phyloP scores from a whole-genome alignment of 2,329 filamentous ascomycete genomes.

The Fusarium pseudograminearum region DNA sequence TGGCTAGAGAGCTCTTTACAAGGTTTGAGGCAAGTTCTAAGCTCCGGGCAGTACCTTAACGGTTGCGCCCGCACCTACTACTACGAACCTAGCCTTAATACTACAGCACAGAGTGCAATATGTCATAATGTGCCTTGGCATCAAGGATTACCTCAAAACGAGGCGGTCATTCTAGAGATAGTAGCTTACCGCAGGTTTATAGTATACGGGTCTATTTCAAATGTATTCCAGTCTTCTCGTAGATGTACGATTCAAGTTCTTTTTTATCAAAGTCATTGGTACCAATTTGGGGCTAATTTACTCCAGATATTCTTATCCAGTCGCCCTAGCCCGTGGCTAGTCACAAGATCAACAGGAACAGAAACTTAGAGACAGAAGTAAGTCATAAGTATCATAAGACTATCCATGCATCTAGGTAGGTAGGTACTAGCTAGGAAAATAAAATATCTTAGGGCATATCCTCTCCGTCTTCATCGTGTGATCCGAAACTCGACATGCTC shows the following conservation, averaged over 20 bases:
- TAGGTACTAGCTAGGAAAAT: neutral
- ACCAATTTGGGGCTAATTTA: neutral
- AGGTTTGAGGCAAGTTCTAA: slow-evolving; percentile 2
- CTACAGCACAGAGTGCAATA: neutral
- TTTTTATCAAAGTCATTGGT: neutral
- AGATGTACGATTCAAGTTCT: neutral
- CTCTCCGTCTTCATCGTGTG: slow-evolving; percentile 2
- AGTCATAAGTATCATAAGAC: neutral
- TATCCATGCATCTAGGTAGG: neutral
- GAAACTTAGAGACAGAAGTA: neutral
- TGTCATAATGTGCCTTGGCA: neutral
- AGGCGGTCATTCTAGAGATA: neutral
- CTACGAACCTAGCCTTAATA: neutral
- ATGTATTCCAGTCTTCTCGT: neutral
- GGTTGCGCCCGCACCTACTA: slow-evolving; percentile 11
- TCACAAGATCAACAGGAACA: slow-evolving; percentile 24
- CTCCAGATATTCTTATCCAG: slow-evolving; percentile 1
- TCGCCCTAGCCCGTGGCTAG: slow-evolving; percentile 11
- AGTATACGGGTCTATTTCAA: neutral
- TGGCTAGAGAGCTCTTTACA: neutral
- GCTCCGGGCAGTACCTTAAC: neutral
- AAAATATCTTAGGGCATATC: neutral
- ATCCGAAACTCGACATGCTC: slow-evolving; percentile 21
- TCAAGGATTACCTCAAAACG: neutral
- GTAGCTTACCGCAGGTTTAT: neutral